Evolutionary conservation across 2,329 filamentous ascomycete genomes (phyloP), one percentile per base, ranked within the genome.

Genomic region (Clonostachys rhizophaga): DNA sequence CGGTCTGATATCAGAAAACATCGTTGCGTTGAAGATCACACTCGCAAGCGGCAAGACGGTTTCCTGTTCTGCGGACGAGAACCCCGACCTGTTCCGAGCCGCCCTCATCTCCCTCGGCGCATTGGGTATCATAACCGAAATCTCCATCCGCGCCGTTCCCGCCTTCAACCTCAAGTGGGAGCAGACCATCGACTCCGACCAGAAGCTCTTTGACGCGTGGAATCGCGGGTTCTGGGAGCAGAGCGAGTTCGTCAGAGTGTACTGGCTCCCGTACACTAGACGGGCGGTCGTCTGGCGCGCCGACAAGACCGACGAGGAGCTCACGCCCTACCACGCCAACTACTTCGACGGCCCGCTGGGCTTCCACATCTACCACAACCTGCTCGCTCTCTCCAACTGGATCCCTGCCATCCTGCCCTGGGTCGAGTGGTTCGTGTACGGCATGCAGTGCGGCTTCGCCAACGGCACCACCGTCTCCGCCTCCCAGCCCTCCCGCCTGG

Each of bases 351-450:
- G 86, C 43, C 72, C 75, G 37, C 68, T 96, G 8, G 94, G 94
- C 36, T 95, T 91, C 63, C 86, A 94, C 58, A 76, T 95, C 49
- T 97, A 99, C 63, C 92, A 97, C 63, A 91, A 92, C 62, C 76
- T 97, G 40, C 83, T 99, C 6, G 92, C 87, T 58, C 63, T 94
- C 10, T 82, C 86, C 3, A 87, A 91, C 51, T 89, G 83, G 57
- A 65, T 91, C 16, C 94, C 94, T 2, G 78, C 81, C 42, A 78
- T 95, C 47, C 74, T 96, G 6, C 94, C 92, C 0, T 89, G 84
- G 81, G 80, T 97, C 34, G 94, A 99, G 68, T 94, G 91, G 87
- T 92, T 96, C 63, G 87, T 97, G 47, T 96, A 96, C 58, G 91
- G 91, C 56, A 90, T 97, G 87, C 91, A 97, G 66, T 97, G 96